Conservation (phyloP, 257 asterid genomes). For the Lycium barbarum region DNA sequence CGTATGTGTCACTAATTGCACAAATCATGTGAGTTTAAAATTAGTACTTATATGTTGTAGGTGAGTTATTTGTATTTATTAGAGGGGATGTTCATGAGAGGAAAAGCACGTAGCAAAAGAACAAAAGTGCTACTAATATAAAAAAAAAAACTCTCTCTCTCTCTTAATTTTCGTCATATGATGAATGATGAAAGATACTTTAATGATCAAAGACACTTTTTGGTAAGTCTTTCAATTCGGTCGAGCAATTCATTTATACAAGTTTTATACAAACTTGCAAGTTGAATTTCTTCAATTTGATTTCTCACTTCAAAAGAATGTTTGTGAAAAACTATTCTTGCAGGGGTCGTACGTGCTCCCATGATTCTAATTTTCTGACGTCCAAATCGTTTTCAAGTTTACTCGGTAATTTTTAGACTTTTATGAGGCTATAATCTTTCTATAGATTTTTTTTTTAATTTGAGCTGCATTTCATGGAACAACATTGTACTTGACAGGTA, state of each 20-base stretch:
- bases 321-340: neutral
- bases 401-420: neutral
- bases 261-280: neutral
- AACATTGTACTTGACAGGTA: no score
- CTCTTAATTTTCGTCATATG: neutral
- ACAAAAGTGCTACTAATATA: no score
- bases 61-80: neutral
- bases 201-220: neutral
- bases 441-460: no score
- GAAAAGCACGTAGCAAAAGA: neutral
- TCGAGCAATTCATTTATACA: neutral
- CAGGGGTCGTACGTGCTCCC: neutral
- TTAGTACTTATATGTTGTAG: neutral
- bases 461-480: no score
- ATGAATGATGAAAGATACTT: no score
- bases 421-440: no score
- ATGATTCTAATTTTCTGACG: neutral
- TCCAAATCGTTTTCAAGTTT: neutral
- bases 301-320: neutral
- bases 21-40: constrained; percentile 15
- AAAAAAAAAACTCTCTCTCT: neutral
- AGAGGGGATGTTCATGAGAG: neutral
- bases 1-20: neutral
- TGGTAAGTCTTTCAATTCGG: neutral
- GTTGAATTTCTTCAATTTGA: neutral